Evolutionary conservation across 1,284 basidiomycete species (phyloP), one percentile per base, ranked within the genome.

Genomic region (Ganoderma leucocontextum): DNA sequence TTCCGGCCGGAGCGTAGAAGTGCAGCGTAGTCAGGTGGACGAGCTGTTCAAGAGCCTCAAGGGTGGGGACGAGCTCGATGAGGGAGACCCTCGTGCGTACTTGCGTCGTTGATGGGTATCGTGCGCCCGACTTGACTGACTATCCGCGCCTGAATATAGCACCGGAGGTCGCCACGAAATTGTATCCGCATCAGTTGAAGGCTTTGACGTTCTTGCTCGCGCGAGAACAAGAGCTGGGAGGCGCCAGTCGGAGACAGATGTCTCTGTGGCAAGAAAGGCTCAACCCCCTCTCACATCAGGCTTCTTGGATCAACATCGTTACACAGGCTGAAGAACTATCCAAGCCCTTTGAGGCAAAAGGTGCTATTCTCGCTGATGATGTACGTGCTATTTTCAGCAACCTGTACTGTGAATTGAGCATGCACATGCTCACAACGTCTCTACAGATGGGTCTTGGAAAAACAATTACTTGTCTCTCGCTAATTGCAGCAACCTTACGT

Each of bases 131-230:
- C 4, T 25, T 38, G n/a, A 19, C 67, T 78, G 66, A 73, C 58
- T 68, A 17, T 35, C 62, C 39, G 47, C 74, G 25, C 72, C 39
- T 25, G 19, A 49, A 47, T 66, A 53, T 76, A 96, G 94, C 86
- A 58, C 81, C 87, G n/a, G 90, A 95, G 76, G 90, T 99, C 70
- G 91, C 91, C 42, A 98, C 98, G n/a, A 86, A 82, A 57, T 85
- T 99, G 9, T 99, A 99, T 80, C 94, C 96, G 19, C 98, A 99
- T 83, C 98, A 99, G 83, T 97, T 97, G 82, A 97, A 98, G 80
- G 98, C 97, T 29, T 85, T 99, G 29, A 96, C 97, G 0, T 99
- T 99, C 81, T 83, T 99, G 60, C 85, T 99, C n/a, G 95, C 97
- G 75, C 89, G 97, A 49, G 98, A 99, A 80, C 87, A 89, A 61